These are phyloP conservation scores for Spathaspora hagerdaliae DNA, from an alignment of 805 yeast species.

Conservation along the genomic window DNA sequence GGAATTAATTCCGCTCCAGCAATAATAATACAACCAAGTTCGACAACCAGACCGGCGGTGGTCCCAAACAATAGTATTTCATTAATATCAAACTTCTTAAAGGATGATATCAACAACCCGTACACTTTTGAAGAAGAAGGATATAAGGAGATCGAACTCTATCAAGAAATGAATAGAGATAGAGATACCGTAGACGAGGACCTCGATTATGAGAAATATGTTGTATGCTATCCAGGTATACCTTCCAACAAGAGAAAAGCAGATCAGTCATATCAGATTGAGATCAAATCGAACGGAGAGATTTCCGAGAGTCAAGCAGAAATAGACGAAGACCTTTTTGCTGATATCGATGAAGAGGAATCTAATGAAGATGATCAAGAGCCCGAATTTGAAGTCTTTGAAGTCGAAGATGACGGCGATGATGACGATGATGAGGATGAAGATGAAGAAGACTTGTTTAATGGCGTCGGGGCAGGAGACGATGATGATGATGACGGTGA, in stretches of 20 bases:
- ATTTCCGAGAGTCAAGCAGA: conserved; percentile 1
- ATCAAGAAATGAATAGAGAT: conserved; percentile 10
- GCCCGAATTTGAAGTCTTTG: conserved; percentile 11
- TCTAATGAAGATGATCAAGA: conserved; percentile 12
- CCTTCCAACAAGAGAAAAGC: conserved; percentile 1
- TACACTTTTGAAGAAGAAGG: conserved; percentile 57
- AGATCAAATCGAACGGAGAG: not conserved
- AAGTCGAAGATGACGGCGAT: conserved; percentile 6
- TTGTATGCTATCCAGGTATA: conserved; percentile 35
- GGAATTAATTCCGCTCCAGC: conserved; percentile 68
- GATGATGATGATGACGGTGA: not conserved
- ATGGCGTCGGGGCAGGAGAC: not conserved
- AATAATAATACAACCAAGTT: conserved; percentile 15
- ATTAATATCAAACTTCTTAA: conserved; percentile 53
- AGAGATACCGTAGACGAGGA: conserved; percentile 2
- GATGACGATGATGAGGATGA: conserved; percentile 6
- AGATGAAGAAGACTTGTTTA: not conserved
- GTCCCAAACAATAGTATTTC: conserved; percentile 47
- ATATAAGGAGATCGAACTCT: conserved; percentile 39
- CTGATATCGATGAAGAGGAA: conserved; percentile 19
- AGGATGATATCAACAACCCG: conserved; percentile 66
- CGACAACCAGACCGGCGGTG: conserved; percentile 2
- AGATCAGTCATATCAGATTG: not conserved
- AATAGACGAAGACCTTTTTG: conserved; percentile 16
- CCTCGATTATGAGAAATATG: conserved; percentile 17